phyloP scores from a whole-genome alignment of 148 eudicot genomes.

The Cornus florida region DNA sequence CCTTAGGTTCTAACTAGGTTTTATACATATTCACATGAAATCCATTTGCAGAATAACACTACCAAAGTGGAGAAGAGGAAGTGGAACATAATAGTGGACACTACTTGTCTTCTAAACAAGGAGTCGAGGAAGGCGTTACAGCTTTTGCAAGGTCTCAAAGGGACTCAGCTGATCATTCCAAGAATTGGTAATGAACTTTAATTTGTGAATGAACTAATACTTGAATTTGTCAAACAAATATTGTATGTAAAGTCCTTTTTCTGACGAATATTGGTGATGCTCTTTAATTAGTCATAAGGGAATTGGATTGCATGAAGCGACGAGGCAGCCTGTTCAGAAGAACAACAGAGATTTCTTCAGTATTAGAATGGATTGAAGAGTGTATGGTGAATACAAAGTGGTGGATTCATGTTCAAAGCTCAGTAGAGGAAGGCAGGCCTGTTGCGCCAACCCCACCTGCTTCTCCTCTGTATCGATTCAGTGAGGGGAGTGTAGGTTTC shows the following conservation, averaged over 20 bases:
- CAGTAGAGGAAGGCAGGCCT: slow-evolving; percentile 44
- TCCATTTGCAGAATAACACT: slow-evolving; percentile 38
- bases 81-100: slow-evolving; percentile 81
- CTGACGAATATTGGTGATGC: slow-evolving; percentile 8
- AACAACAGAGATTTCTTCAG: slow-evolving; percentile 52
- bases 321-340: slow-evolving; percentile 58
- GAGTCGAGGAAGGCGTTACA: slow-evolving; percentile 73
- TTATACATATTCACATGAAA: slow-evolving; percentile 7
- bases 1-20: neutral
- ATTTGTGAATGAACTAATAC: slow-evolving; percentile 9
- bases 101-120: slow-evolving; percentile 55
- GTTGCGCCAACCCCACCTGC: slow-evolving; percentile 63
- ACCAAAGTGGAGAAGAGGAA: slow-evolving; percentile 25
- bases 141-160: slow-evolving; percentile 77
- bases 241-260: neutral
- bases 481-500: slow-evolving; percentile 24
- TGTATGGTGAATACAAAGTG: slow-evolving; percentile 53
- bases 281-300: slow-evolving; percentile 56
- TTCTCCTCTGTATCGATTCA: slow-evolving; percentile 42
- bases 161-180: slow-evolving; percentile 77
- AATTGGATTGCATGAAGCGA: slow-evolving; percentile 62
- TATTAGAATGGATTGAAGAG: slow-evolving; percentile 82
- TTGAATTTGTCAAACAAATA: neutral
- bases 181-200: slow-evolving; percentile 47
- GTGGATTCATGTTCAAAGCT: slow-evolving; percentile 84